Conservation (phyloP, 1,284 basidiomycete species). For the Boletus smithii region DNA sequence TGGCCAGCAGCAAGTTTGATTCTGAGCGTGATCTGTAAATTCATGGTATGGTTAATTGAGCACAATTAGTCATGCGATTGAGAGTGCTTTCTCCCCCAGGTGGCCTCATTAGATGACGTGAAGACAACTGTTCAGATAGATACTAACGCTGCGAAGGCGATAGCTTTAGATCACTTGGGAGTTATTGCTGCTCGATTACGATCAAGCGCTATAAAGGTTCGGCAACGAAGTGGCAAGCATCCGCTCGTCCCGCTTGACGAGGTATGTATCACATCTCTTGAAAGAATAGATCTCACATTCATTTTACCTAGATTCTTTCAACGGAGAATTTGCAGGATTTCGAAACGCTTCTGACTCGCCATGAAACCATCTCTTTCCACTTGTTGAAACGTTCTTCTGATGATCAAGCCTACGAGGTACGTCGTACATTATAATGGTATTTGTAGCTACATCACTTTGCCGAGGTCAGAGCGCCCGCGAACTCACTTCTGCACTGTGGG, state of each 20-base stretch:
- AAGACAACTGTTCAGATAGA: slow-evolving; percentile 66
- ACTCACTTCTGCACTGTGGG: slow-evolving; percentile 67
- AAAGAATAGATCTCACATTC: neutral
- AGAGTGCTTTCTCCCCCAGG: slow-evolving; percentile 21
- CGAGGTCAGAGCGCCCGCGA: slow-evolving; percentile 63
- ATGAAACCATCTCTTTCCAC: slow-evolving; percentile 62
- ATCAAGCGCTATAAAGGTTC: slow-evolving; percentile 53
- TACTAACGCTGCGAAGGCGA: slow-evolving; percentile 76
- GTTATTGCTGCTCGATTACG: slow-evolving; percentile 84
- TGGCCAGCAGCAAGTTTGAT: slow-evolving; percentile 92
- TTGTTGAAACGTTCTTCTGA: slow-evolving; percentile 65
- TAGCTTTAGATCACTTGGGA: slow-evolving; percentile 91
- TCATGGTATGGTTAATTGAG: slow-evolving; percentile 61
- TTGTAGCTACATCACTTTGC: neutral
- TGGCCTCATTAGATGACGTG: slow-evolving; percentile 76
- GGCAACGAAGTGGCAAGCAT: slow-evolving; percentile 34
- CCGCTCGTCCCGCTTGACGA: slow-evolving; percentile 65
- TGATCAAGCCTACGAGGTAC: slow-evolving; percentile 75
- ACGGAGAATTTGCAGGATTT: slow-evolving; percentile 51
- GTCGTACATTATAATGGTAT: slow-evolving; percentile 17
- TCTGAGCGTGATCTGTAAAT: slow-evolving; percentile 72
- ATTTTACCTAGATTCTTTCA: slow-evolving; percentile 50
- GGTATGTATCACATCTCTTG: slow-evolving; percentile 35
- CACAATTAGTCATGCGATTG: neutral
- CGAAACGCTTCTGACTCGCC: slow-evolving; percentile 54